A percentile compares a stretch with the other conserved stretches of the same genome.
Conservation (phyloP, 2,329 filamentous ascomycete genomes). For the Epicoccum nigrum region DNA sequence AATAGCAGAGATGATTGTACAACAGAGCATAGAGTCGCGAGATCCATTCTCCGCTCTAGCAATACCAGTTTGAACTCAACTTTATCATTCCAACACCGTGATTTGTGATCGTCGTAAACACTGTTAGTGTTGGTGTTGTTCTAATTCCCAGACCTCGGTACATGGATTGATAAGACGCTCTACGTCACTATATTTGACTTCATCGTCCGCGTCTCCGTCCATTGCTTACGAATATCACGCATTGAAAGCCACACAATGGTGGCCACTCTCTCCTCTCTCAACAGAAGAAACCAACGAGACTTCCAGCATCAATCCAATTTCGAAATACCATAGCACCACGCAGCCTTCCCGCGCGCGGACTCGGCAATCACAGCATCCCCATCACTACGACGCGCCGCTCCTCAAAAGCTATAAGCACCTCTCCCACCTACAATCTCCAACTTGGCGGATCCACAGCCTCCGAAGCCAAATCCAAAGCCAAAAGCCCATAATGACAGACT, state of each 20-base stretch:
- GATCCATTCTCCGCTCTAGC: constrained; percentile 41
- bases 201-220: not conserved
- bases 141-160: constrained; percentile 2
- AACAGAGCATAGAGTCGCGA: constrained; percentile 37
- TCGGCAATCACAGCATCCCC: constrained; percentile 6
- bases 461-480: constrained; percentile 13
- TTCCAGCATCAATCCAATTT: not conserved
- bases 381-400: constrained; percentile 1
- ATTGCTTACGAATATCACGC: no score
- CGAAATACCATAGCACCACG: not conserved
- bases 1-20: constrained; percentile 34
- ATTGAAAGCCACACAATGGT: no score
- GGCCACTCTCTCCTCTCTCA: not conserved
- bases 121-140: not conserved
- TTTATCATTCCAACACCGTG: no score
- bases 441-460: no score
- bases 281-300: not conserved
- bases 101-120: not conserved
- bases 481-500: constrained; percentile 48
- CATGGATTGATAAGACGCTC: not conserved
- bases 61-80: constrained; percentile 20
- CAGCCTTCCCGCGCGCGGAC: constrained; percentile 14
- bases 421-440: not conserved
- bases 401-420: not conserved
- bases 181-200: constrained; percentile 9